Percentiles rank a stretch among this genome's conserved stretches.
Evolutionary conservation across 148 eudicot species (phyloP).

Genomic region (Heliamphora exappendiculata): DNA sequence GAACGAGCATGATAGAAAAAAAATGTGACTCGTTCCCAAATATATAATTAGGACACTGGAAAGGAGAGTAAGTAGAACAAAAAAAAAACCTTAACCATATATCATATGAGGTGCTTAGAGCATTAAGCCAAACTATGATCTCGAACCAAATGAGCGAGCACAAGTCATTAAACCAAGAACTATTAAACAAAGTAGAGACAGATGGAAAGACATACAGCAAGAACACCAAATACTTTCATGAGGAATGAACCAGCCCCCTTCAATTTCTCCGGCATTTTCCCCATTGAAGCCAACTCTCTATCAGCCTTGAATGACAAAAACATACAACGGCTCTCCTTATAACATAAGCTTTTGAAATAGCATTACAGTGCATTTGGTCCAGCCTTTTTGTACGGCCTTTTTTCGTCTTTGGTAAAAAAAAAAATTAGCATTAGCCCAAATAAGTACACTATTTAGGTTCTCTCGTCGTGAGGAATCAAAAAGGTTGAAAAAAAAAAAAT

Average conservation of each 20-base stretch:
- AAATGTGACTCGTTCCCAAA: not conserved
- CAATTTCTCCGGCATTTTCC: conserved; percentile 87
- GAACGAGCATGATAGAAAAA: not conserved
- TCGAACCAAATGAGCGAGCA: not conserved
- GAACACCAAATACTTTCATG: conserved; percentile 95
- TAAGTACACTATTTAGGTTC: no score
- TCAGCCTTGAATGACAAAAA: conserved; percentile 62
- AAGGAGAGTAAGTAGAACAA: not conserved
- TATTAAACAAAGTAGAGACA: not conserved
- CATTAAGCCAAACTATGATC: not conserved
- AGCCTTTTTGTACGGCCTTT: no score
- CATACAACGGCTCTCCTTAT: not conserved
- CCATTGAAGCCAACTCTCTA: conserved; percentile 75
- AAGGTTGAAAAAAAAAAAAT: no score
- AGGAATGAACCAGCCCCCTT: conserved; percentile 98
- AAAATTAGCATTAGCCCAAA: no score
- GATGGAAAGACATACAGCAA: conserved; percentile 55
- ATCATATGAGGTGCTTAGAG: not conserved
- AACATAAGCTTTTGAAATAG: no score
- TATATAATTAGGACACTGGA: not conserved
- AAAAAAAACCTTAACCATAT: not conserved
- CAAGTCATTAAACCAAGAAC: not conserved
- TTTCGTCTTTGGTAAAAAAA: no score
- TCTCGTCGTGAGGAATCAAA: no score
- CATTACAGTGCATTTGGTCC: no score